These are phyloP conservation scores for Haberlea rhodopensis DNA, from an alignment of 257 asterid species.

Conservation along the genomic window DNA sequence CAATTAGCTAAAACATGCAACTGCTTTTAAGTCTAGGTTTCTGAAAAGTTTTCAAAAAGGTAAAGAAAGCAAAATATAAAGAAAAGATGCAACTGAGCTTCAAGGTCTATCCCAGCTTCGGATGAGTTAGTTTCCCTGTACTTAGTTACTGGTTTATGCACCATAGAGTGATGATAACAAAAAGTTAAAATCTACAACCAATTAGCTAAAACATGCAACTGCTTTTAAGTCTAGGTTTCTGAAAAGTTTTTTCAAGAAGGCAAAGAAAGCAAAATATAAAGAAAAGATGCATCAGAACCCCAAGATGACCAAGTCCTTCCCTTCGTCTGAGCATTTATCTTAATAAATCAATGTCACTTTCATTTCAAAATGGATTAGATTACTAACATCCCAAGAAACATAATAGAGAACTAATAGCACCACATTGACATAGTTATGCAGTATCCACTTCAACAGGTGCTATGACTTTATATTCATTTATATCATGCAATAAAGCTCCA, in stretches of 20 bases:
- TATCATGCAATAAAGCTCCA: neutral
- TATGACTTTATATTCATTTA: neutral
- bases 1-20: neutral
- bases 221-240: neutral
- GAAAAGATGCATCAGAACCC: too few species aligned
- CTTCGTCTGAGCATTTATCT: too few species aligned
- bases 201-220: neutral
- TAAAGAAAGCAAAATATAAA: too few species aligned
- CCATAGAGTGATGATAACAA: neutral
- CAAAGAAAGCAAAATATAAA: too few species aligned
- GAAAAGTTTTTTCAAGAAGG: too few species aligned
- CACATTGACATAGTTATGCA: neutral
- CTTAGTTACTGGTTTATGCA: neutral
- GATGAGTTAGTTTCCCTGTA: neutral
- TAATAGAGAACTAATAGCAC: neutral
- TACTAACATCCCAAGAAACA: neutral
- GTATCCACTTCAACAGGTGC: too few species aligned
- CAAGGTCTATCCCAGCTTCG: neutral
- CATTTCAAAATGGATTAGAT: neutral
- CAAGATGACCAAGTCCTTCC: too few species aligned
- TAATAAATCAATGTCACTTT: too few species aligned
- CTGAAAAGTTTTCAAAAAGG: too few species aligned
- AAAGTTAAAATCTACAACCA: slow-evolving; percentile 4
- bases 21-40: neutral
- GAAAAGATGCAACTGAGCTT: too few species aligned